Evolutionary conservation across 306 rosid species (phyloP), one percentile per base, ranked within the genome.

Genomic region (Quercus agrifolia): DNA sequence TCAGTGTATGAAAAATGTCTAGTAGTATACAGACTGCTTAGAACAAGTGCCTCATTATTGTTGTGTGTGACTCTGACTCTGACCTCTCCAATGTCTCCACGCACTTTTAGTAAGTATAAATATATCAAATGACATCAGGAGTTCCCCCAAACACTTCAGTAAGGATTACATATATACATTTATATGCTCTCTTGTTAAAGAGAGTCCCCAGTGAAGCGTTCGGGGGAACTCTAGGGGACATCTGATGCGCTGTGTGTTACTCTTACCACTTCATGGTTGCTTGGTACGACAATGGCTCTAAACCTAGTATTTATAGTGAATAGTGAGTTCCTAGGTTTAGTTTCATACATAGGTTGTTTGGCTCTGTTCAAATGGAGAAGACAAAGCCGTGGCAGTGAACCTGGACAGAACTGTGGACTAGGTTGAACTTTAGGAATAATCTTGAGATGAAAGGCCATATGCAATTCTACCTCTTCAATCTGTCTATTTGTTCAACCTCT

Each of bases 381-480:
- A 49, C 17, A 49, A 49, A 12, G 54, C 54, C 54, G 57, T 5
- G 69, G 2, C 30, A 56, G 70, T 88, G 92, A 88, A 88, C 79
- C 87, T 84, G 23, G 92, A 82, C 90, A 83, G 76, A 73, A 71
- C 64, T 72, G 58, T 80, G 81, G 84, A 49, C 61, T 30, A 67
- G 54, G 61, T 79, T 66, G 71, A 31, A 31, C 49, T 33, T 28
- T 41, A 31, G 5, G 14, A 67, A 49, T 11, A 49, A 49, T 49
- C 54, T 49, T 49, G 17, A 49, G 54, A 13, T 49, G 54, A 12
- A 27, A 62, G 83, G 82, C 64, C 79, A 82, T 78, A 71, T 80
- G 81, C 64, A 27, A 66, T 68, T 81, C 84, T 85, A 83, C 79
- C 30, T 70, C 55, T 70, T 73, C 56, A 10, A 72, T 14, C 5